Evolutionary conservation across 768 basidiomycete species (phyloP).

Genomic region (Thelephora ganbajun): DNA sequence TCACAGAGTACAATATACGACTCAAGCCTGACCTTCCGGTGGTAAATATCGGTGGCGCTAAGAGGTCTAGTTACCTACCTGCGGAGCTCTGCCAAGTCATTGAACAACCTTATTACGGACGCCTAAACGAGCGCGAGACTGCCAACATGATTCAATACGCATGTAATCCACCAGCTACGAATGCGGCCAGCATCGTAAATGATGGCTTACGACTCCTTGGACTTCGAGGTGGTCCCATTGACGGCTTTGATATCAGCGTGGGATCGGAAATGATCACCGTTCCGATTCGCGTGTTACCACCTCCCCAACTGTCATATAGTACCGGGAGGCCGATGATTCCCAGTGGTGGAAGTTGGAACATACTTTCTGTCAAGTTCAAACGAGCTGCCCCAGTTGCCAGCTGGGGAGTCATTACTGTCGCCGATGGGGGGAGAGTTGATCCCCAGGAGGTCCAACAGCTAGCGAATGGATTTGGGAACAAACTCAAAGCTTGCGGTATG

Average conservation of each 20-base stretch:
- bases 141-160: slow-evolving; percentile 59
- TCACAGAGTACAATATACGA: slow-evolving; percentile 42
- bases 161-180: slow-evolving; percentile 45
- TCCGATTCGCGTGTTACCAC: slow-evolving; percentile 48
- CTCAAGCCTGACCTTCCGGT: slow-evolving; percentile 25
- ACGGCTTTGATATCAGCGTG: slow-evolving; percentile 47
- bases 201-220: slow-evolving; percentile 48
- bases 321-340: slow-evolving; percentile 27
- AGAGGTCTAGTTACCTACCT: slow-evolving; percentile 32
- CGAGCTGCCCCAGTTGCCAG: slow-evolving; percentile 31
- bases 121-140: slow-evolving; percentile 47
- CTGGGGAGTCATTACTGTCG: slow-evolving; percentile 59
- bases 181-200: slow-evolving; percentile 42
- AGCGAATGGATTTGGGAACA: slow-evolving; percentile 37
- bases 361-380: slow-evolving; percentile 58
- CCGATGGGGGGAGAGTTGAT: slow-evolving; percentile 29
- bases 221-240: slow-evolving; percentile 26
- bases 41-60: slow-evolving; percentile 19
- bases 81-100: slow-evolving; percentile 60
- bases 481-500: slow-evolving; percentile 51
- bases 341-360: slow-evolving; percentile 63
- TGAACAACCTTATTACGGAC: slow-evolving; percentile 46
- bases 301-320: slow-evolving; percentile 45
- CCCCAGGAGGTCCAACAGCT: slow-evolving; percentile 31
- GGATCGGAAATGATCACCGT: slow-evolving; percentile 43